Conservation (phyloP, 2,329 filamentous ascomycete genomes). For the Orbilia javanica region DNA sequence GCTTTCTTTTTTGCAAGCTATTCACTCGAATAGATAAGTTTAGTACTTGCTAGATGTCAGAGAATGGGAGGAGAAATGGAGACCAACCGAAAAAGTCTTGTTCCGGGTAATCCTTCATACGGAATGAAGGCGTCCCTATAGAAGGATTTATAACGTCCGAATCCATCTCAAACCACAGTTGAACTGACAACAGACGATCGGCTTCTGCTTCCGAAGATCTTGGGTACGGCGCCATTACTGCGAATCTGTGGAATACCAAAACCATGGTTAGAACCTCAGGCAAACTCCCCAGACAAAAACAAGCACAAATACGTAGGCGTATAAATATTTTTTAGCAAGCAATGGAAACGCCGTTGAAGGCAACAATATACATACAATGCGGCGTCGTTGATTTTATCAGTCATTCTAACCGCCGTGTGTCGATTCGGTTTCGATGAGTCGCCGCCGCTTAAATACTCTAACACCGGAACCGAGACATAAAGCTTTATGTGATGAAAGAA, state of each 20-base stretch:
- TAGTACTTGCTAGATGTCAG: too few relatives aligned
- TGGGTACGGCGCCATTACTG: conserved; percentile 36
- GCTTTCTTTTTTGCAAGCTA: conserved; percentile 42
- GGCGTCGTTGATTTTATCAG: conserved; percentile 11
- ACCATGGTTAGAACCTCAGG: background rate
- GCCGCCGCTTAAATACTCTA: conserved; percentile 12
- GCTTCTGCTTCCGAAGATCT: background rate
- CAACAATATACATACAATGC: conserved; percentile 17
- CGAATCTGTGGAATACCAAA: background rate
- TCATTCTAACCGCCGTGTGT: conserved; percentile 22
- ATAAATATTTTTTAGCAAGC: too few relatives aligned
- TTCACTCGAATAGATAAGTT: background rate
- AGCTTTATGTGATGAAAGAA: background rate
- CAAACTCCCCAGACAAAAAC: too few relatives aligned
- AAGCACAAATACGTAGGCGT: too few relatives aligned
- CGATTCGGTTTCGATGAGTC: conserved; percentile 17
- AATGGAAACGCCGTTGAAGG: background rate
- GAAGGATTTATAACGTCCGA: background rate
- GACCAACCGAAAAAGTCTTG: conserved; percentile 43
- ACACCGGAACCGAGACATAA: conserved; percentile 27
- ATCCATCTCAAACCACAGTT: conserved; percentile 47
- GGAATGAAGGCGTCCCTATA: conserved; percentile 4
- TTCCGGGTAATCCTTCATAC: conserved; percentile 30
- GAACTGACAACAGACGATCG: conserved; percentile 21
- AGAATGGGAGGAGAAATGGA: background rate